A percentile compares a stretch with the other conserved stretches of the same genome.
phyloP scores from a whole-genome alignment of 2,329 filamentous ascomycete genomes.

The Madurella fahalii region DNA sequence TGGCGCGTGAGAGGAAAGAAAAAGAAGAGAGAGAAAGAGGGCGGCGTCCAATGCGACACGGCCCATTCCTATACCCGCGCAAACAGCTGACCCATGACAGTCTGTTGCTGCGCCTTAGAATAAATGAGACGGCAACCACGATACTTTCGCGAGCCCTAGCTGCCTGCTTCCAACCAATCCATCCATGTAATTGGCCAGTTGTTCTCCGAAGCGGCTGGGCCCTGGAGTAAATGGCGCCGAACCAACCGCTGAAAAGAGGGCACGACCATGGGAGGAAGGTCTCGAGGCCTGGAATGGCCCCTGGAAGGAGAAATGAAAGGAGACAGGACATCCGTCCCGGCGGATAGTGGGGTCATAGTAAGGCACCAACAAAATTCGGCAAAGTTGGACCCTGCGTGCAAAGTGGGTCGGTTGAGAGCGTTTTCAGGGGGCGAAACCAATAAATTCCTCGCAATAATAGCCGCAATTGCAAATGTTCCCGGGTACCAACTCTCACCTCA shows the following conservation, averaged over 20 bases:
- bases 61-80: conserved; percentile 1
- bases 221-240: not conserved
- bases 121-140: not conserved
- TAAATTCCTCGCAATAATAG: not conserved
- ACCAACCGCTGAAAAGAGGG: not conserved
- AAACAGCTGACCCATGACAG: not conserved
- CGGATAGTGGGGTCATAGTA: not conserved
- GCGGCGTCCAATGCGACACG: not conserved
- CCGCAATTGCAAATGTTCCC: too few species aligned
- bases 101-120: not conserved
- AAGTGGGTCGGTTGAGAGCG: not conserved
- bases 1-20: conserved; percentile 10
- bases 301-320: conserved; percentile 1
- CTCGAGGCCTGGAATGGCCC: not conserved
- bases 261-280: not conserved
- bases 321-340: not conserved
- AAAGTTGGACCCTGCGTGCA: not conserved
- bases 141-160: too few species aligned
- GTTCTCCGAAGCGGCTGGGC: not conserved
- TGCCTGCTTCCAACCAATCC: not conserved
- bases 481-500: too few species aligned
- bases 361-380: not conserved
- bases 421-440: not conserved
- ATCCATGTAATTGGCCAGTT: conserved; percentile 5
- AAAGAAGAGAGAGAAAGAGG: conserved; percentile 9